Evolutionary conservation across 306 rosid genomes (phyloP).

Genomic region (Arachis hypogaea): DNA sequence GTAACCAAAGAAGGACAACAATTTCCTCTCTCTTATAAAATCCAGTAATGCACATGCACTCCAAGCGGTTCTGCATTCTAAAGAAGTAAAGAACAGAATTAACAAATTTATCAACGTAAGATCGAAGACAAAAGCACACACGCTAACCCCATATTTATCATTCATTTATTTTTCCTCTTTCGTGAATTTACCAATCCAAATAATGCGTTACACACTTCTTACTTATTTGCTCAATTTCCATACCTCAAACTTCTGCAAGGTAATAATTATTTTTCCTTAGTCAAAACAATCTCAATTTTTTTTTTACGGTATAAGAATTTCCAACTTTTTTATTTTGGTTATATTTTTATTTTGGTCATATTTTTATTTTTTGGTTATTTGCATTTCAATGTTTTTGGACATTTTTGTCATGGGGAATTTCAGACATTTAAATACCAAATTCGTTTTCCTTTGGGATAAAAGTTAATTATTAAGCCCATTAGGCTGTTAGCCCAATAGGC

Average conservation of each 20-base stretch:
- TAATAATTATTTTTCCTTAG: no score
- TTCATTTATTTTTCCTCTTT: background rate
- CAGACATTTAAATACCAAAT: no score
- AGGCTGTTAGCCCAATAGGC: background rate
- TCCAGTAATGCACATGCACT: background rate
- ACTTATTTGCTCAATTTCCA: background rate
- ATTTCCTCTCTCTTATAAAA: background rate
- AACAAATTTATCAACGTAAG: background rate
- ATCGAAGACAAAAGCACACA: background rate
- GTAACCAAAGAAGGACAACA: constrained; percentile 9
- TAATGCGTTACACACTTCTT: background rate
- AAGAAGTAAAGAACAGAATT: background rate
- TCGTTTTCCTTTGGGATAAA: no score
- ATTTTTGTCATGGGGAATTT: no score
- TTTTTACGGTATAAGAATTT: no score
- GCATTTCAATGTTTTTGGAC: no score
- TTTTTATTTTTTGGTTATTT: no score
- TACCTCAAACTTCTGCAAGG: background rate
- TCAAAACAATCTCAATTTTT: no score
- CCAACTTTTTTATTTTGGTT: no score
- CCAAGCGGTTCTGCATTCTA: constrained; percentile 1
- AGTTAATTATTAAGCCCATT: background rate
- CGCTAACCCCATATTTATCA: background rate
- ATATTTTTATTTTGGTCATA: no score
- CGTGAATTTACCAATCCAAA: background rate